Base-by-base conservation (phyloP, 78 protist genomes). In the Dictyostelium intermedium region DNA sequence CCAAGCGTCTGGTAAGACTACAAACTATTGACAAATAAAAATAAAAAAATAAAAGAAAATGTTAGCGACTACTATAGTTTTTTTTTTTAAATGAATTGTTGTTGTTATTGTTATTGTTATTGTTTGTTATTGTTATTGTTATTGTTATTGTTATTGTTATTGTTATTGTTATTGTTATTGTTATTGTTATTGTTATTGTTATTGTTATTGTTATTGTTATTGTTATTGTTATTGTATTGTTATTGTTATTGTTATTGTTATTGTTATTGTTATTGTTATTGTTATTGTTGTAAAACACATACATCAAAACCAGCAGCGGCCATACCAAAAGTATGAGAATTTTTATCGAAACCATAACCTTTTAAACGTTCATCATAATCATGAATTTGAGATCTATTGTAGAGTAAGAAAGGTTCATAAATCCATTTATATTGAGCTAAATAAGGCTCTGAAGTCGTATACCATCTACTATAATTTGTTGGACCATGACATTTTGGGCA, bases 401-500 rank as follows among this genome's bases (percentile, higher is more conserved):
- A 66, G 2, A 83, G 13, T 27, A 83, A 66, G 30, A 45, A 83
- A 5, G 91, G 91, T 69, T 83, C 91, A 39, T 83, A 83, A 25
- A 70, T 61, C 91, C 91, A 83, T 25, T 18, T 14, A 39, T 83
- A 83, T n/a, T 83, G 27, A 6, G 10, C 79, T 69, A 66, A 16
- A 43, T 83, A 83, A 9, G 70, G 63, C 5, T 39, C 35, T 0
- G 18, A 18, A 9, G 83, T 69, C 7, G 7, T 10, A 43, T 61
- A 69, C 85, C 86, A 89, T 69, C 53, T 63, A 1, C 35, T 35
- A 43, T 80, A 80, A 39, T 89, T 80, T 78, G 93, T 63, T 43
- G 93, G 87, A 69, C 81, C 45, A 80, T 89, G 93, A 34, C 93
- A 89, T 80, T 80, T 78, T 25, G 83, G 74, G 45, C 93, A 89